Evolutionary conservation across 2,329 filamentous ascomycete species (phyloP).

Genomic region (Pseudogymnoascus sp.): DNA sequence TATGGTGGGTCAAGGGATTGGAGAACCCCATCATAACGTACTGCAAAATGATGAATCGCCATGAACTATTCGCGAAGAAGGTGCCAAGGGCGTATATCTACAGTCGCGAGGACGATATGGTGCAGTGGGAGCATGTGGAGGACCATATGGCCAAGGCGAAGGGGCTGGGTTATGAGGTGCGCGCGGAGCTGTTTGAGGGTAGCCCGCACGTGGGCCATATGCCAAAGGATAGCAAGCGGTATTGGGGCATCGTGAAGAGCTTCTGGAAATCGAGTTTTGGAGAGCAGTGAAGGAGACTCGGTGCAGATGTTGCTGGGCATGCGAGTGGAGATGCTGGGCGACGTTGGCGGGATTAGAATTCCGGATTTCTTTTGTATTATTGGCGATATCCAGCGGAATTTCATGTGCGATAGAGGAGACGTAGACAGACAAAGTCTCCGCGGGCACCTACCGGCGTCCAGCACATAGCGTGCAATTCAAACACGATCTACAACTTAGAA

Average conservation of each 20-base stretch:
- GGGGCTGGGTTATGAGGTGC: slow-evolving; percentile 17
- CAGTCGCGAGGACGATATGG: slow-evolving; percentile 23
- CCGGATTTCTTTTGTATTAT: not conserved
- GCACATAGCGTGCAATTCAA: not conserved
- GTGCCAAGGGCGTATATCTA: slow-evolving; percentile 21
- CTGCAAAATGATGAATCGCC: slow-evolving; percentile 16
- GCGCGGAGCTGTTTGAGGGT: slow-evolving; percentile 17
- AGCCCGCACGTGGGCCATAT: slow-evolving; percentile 22
- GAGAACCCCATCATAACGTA: slow-evolving; percentile 13
- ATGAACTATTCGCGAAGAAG: slow-evolving; percentile 12
- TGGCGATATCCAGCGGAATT: not conserved
- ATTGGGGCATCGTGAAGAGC: slow-evolving; percentile 21
- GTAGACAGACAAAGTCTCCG: not conserved
- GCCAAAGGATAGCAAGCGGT: slow-evolving; percentile 20
- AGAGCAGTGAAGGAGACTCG: not conserved
- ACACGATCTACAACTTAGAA: not conserved
- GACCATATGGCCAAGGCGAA: slow-evolving; percentile 22
- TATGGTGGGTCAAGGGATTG: slow-evolving; percentile 8
- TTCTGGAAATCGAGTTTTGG: slow-evolving; percentile 16
- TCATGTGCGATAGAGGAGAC: not conserved
- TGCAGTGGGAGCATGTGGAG: slow-evolving; percentile 21
- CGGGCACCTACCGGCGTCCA: not conserved
- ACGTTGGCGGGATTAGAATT: not conserved
- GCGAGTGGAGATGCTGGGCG: not conserved
- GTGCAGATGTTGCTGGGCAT: not conserved